Percentiles rank a stretch among this genome's conserved stretches.
phyloP scores from a whole-genome alignment of 1,139 yeast genomes.

The Saccharomyces hybrid region DNA sequence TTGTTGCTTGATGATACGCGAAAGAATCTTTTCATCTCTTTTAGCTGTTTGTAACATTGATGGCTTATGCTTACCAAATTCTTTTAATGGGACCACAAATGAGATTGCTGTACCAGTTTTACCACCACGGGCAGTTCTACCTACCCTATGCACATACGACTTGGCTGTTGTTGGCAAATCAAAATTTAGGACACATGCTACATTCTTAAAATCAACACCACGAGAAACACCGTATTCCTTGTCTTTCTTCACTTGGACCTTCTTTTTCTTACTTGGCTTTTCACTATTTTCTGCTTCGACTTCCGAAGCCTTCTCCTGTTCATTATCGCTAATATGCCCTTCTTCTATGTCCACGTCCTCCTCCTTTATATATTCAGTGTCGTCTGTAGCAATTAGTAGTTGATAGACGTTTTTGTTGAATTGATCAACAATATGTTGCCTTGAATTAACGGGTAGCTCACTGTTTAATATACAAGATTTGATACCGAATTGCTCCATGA shows the following conservation, averaged over 20 bases:
- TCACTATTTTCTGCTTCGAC: conserved; percentile 15
- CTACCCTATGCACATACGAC: conserved; percentile 88
- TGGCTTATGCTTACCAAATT: conserved; percentile 82
- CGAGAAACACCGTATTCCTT: conserved; percentile 90
- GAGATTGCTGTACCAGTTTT: conserved; percentile 92
- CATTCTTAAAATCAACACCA: conserved; percentile 94
- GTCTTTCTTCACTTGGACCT: conserved; percentile 42
- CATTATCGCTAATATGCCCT: conserved; percentile 28
- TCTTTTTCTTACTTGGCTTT: conserved; percentile 21
- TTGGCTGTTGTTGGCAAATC: conserved; percentile 88
- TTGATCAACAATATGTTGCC: conserved; percentile 91
- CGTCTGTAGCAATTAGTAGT: conserved; percentile 91
- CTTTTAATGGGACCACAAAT: conserved; percentile 76
- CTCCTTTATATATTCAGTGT: conserved; percentile 52
- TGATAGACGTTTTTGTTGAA: conserved; percentile 85
- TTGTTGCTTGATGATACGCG: conserved; percentile 71
- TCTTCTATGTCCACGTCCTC: conserved; percentile 43
- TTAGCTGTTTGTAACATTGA: conserved; percentile 65
- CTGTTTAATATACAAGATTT: conserved; percentile 82
- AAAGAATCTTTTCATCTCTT: conserved; percentile 78
- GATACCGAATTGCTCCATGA: conserved; percentile 91
- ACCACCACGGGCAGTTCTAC: conserved; percentile 97
- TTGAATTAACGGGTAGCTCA: conserved; percentile 86
- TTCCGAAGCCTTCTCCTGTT: conserved; percentile 13
- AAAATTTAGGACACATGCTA: conserved; percentile 92